phyloP scores from a whole-genome alignment of 257 asterid genomes.

The Schizonepeta tenuifolia region DNA sequence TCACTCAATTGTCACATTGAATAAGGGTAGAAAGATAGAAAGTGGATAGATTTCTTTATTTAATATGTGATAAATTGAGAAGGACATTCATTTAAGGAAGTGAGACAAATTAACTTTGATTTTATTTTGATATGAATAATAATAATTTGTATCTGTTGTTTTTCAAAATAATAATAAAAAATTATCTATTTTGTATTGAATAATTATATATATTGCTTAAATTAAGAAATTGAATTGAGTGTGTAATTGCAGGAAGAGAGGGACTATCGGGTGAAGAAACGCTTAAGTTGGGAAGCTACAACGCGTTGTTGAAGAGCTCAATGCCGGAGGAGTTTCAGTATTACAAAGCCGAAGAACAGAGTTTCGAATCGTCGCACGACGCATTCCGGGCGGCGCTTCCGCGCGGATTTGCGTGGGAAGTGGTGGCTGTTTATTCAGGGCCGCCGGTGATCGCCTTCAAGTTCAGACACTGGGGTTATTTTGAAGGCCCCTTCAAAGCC shows the following conservation, averaged over 20 bases:
- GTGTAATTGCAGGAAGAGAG: constrained; percentile 51
- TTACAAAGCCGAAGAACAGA: constrained; percentile 83
- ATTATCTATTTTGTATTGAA: too few relatives aligned
- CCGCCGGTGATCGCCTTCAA: constrained; percentile 79
- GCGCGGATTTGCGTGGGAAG: constrained; percentile 94
- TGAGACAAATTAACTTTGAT: too few relatives aligned
- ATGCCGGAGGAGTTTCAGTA: constrained; percentile 73
- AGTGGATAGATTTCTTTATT: too few relatives aligned
- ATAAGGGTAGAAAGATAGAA: too few relatives aligned
- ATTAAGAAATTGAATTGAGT: too few relatives aligned
- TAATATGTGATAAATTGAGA: too few relatives aligned
- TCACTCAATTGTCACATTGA: too few relatives aligned
- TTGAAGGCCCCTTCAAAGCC: constrained; percentile 84
- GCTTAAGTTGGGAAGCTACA: constrained; percentile 72
- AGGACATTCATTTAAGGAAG: too few relatives aligned
- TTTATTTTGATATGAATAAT: too few relatives aligned
- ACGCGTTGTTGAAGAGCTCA: constrained; percentile 78
- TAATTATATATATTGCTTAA: too few relatives aligned
- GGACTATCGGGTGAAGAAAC: constrained; percentile 78
- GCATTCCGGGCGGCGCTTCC: constrained; percentile 70
- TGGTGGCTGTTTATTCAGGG: constrained; percentile 63
- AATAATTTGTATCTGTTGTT: too few relatives aligned
- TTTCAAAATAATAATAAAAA: too few relatives aligned
- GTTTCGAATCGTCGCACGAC: constrained; percentile 82
- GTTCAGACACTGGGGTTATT: constrained; percentile 93